phyloP scores from a whole-genome alignment of 2,329 filamentous ascomycete species.

The Exophiala calicioides region DNA sequence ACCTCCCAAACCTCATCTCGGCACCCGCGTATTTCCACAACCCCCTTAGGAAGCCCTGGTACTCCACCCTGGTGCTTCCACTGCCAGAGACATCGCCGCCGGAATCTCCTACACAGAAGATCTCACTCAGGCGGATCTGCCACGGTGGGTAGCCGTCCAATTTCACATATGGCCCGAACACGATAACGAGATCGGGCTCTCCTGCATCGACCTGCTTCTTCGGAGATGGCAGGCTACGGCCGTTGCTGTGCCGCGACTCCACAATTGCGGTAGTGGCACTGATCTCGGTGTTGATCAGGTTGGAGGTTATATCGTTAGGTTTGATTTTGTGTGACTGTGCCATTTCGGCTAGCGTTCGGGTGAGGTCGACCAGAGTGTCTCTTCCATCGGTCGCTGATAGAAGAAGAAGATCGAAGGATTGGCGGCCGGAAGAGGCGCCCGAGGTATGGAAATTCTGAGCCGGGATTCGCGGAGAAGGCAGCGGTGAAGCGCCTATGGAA shows the following conservation, averaged over 20 bases:
- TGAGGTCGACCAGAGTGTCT: conserved; percentile 92
- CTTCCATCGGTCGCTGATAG: conserved; percentile 86
- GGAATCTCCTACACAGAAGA: conserved; percentile 65
- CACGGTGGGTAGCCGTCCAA: conserved; percentile 92
- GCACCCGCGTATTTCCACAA: conserved; percentile 82
- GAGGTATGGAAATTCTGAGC: conserved; percentile 27
- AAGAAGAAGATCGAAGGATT: conserved; percentile 65
- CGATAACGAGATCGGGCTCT: conserved; percentile 81
- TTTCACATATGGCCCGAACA: conserved; percentile 82
- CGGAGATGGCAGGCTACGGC: conserved; percentile 6
- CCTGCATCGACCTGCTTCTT: conserved; percentile 23
- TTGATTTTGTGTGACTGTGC: conserved; percentile 83
- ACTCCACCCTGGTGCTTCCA: conserved; percentile 63
- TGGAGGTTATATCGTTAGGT: conserved; percentile 76
- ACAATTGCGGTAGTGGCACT: conserved; percentile 52
- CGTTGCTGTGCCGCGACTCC: conserved; percentile 8
- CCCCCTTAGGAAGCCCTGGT: conserved; percentile 87
- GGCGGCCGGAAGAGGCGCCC: conserved; percentile 21
- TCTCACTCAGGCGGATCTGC: conserved; percentile 93
- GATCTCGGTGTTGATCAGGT: conserved; percentile 87
- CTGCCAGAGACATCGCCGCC: conserved; percentile 37
- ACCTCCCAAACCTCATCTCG: conserved; percentile 80
- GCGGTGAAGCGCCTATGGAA: conserved; percentile 17
- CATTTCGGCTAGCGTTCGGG: conserved; percentile 93
- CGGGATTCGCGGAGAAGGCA: conserved; percentile 16